Percentiles rank a stretch among this genome's conserved stretches.
Evolutionary conservation across 1,284 basidiomycete species (phyloP).

Genomic region (Microbotryum saponariae): DNA sequence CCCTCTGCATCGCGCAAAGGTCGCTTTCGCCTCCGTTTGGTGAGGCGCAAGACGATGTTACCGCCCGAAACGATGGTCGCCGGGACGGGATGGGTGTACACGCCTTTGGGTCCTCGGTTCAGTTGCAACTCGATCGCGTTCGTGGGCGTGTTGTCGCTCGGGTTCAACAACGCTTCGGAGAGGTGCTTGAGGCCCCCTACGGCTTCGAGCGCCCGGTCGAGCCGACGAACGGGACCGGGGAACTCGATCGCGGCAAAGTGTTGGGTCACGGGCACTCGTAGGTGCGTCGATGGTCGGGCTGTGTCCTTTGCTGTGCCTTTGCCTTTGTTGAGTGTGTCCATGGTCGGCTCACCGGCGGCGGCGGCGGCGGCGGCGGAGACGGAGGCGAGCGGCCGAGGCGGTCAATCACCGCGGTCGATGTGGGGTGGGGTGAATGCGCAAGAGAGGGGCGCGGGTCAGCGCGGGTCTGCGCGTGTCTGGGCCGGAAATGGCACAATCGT

Average conservation of each 20-base stretch:
- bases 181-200: conserved; percentile 62
- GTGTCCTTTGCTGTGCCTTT: no score
- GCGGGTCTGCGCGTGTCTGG: no score
- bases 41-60: conserved; percentile 72
- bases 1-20: conserved; percentile 31
- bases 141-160: not conserved
- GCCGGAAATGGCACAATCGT: no score
- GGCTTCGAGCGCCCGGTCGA: conserved; percentile 55
- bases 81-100: conserved; percentile 70
- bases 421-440: no score
- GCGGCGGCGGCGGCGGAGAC: no score
- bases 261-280: no score
- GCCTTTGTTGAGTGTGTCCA: no score
- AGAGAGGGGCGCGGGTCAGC: no score
- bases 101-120: conserved; percentile 52
- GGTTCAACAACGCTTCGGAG: conserved; percentile 57
- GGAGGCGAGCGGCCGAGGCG: no score
- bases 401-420: no score
- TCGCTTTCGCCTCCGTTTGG: conserved; percentile 51
- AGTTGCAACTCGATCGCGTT: conserved; percentile 59
- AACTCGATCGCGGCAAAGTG: conserved; percentile 71
- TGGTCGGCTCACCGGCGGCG: no score
- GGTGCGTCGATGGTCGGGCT: no score
- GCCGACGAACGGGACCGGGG: conserved; percentile 71
- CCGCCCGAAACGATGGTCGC: conserved; percentile 67